Evolutionary conservation across 257 asterid genomes (phyloP), one percentile per base, ranked within the genome.

Genomic region (Verbena officinalis): DNA sequence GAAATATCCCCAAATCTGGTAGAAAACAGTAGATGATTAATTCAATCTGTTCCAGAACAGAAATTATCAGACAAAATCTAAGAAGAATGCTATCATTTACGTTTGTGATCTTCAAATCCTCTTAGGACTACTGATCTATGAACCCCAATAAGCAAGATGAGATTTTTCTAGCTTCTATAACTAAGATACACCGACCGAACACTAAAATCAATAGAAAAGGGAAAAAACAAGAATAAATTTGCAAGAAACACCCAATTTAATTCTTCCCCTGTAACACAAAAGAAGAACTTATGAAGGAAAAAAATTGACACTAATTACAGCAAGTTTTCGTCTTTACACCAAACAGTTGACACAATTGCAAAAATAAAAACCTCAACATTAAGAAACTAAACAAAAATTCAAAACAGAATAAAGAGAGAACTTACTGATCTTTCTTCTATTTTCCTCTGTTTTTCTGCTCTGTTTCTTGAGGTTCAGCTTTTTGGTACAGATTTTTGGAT

Each of bases 101-200:
- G 38, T 27, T 52, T 42, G 59, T 65, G 73, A 73, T 65, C 64
- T 65, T 20, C 48, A 64, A 56, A 9, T n/a, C 31, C 23, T 46
- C 21, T 42, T 23, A 36, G 7, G 45, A 55, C 5, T 22, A 51
- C 52, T 43, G 58, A 61, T 54, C 48, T 33, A 43, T 14, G 45
- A 54, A 23, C 21, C 27, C 42, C 5, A 43, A 8, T 14, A 17
- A 59, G 43, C 45, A 60, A 49, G 43, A 33, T 38, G 43, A 31
- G 30, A n/a, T 30, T 55, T 44, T 19, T 17, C 12, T 24, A 20
- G 13, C 38, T 67, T 21, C 30, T 16, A 43, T 16, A 43, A 46
- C 56, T 5, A 14, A 33, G 9, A 16, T n/a, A 45, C 31, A 45
- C 27, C 34, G 14, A 42, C 0, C 31, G 31, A 24, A 51, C 39